These are phyloP conservation scores for Dalbergia oliveri DNA, from an alignment of 306 rosid species.

Conservation along the genomic window DNA sequence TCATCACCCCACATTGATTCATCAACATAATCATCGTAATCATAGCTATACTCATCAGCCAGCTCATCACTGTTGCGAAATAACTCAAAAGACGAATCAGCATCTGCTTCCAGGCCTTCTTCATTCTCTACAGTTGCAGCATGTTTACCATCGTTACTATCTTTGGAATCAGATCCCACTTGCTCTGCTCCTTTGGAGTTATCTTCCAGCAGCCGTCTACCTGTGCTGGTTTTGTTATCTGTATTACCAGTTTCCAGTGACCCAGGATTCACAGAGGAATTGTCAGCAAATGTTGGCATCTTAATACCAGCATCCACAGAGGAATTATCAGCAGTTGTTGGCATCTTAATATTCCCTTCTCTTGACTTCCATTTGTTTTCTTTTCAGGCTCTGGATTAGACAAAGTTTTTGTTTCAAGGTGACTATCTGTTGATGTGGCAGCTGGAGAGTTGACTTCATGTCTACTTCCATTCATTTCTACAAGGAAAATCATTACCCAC, in stretches of 20 bases:
- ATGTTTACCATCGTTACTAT: conserved; percentile 54
- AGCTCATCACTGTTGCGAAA: conserved; percentile 85
- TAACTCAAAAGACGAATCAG: conserved; percentile 88
- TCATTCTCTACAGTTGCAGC: conserved; percentile 82
- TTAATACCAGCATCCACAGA: background rate
- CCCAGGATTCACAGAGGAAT: conserved; percentile 32
- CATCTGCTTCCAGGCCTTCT: conserved; percentile 83
- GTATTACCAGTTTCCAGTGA: conserved; percentile 54
- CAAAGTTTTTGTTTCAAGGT: conserved; percentile 36
- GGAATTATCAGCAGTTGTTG: background rate
- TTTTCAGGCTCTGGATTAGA: conserved; percentile 54
- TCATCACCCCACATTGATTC: conserved; percentile 98
- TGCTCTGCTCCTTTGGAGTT: conserved; percentile 62
- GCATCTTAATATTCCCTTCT: conserved; percentile 46
- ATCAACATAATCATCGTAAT: conserved; percentile 91
- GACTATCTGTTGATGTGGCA: conserved; percentile 54
- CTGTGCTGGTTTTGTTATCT: conserved; percentile 59
- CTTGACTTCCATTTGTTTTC: conserved; percentile 52
- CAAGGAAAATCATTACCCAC: conserved; percentile 45
- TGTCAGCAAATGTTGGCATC: background rate
- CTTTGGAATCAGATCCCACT: conserved; percentile 64
- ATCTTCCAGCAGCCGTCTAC: conserved; percentile 87
- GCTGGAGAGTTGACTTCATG: conserved; percentile 53
- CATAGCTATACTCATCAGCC: conserved; percentile 88
- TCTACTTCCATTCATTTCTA: conserved; percentile 62